A percentile compares a stretch with the other conserved stretches of the same genome.
These are phyloP conservation scores for Aurifilum marmelostoma DNA, from an alignment of 2,329 filamentous ascomycete genomes.

Conservation along the genomic window DNA sequence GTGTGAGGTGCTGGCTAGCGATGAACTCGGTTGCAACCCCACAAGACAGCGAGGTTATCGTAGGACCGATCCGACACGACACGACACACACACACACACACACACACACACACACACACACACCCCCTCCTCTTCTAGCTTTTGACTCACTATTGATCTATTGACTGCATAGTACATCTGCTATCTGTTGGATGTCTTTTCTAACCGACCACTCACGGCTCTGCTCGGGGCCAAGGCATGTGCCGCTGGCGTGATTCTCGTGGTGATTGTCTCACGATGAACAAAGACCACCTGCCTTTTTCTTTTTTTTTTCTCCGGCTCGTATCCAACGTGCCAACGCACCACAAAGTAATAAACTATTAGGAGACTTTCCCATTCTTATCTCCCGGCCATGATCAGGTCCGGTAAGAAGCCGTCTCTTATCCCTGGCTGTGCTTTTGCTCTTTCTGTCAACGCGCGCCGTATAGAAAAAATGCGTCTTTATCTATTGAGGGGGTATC, in stretches of 20 bases:
- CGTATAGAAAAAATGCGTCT: constrained; percentile 28
- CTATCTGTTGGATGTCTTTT: background rate
- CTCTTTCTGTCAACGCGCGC: constrained; percentile 19
- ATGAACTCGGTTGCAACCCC: background rate
- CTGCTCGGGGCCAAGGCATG: background rate
- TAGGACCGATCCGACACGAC: background rate
- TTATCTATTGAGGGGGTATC: constrained; percentile 29
- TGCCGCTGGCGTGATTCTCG: background rate
- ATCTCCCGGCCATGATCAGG: constrained; percentile 14
- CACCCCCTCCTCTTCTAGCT: background rate
- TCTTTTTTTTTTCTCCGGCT: background rate
- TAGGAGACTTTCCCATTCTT: background rate
- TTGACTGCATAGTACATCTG: background rate
- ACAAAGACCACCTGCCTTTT: background rate
- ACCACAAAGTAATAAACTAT: background rate
- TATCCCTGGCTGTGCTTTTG: constrained; percentile 9
- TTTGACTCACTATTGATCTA: background rate
- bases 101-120: no score
- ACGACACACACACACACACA: no score
- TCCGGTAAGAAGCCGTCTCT: constrained; percentile 21
- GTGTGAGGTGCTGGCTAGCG: background rate
- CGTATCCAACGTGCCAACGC: background rate
- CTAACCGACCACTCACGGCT: background rate
- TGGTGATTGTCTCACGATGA: background rate
- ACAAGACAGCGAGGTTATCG: background rate